phyloP scores from a whole-genome alignment of 2,329 filamentous ascomycete species.

The Mariannaea sp. region DNA sequence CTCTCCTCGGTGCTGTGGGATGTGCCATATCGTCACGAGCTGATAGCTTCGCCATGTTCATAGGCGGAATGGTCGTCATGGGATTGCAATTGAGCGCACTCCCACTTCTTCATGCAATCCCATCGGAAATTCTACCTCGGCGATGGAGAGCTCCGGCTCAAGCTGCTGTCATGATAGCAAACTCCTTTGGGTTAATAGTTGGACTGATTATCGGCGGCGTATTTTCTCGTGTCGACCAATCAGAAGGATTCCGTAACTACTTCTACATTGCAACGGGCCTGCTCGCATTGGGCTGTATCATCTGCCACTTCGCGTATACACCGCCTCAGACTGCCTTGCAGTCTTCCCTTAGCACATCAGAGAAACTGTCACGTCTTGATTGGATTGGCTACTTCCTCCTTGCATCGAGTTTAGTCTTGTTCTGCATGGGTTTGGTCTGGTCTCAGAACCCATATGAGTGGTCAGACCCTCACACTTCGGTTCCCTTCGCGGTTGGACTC shows the following conservation, averaged over 20 bases:
- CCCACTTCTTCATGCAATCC: slow-evolving; percentile 21
- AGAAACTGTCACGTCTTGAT: slow-evolving; percentile 45
- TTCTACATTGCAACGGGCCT: slow-evolving; percentile 19
- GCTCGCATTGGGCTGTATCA: slow-evolving; percentile 3
- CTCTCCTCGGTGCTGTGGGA: slow-evolving; percentile 10
- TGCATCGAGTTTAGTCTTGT: slow-evolving; percentile 43
- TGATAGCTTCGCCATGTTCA: slow-evolving; percentile 14
- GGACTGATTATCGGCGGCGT: slow-evolving; percentile 19
- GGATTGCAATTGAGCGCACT: slow-evolving; percentile 20
- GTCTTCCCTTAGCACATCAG: slow-evolving; percentile 3
- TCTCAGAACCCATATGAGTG: slow-evolving; percentile 47
- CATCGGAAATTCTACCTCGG: slow-evolving; percentile 25
- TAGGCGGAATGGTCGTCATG: slow-evolving; percentile 15
- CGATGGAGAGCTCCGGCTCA: slow-evolving; percentile 21
- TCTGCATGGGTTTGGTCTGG: slow-evolving; percentile 47
- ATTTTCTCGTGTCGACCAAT: slow-evolving; percentile 1
- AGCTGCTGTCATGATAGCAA: slow-evolving; percentile 21
- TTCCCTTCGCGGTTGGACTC: slow-evolving; percentile 43
- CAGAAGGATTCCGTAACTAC: slow-evolving; percentile 21
- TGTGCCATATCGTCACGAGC: slow-evolving; percentile 18
- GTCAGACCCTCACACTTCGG: slow-evolving; percentile 43
- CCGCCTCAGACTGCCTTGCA: slow-evolving; percentile 19
- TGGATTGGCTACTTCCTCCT: slow-evolving; percentile 47
- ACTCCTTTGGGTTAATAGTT: slow-evolving; percentile 15
- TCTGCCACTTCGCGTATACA: slow-evolving; percentile 16